phyloP scores from a whole-genome alignment of 1,139 yeast species.

The Candida glucosophila region DNA sequence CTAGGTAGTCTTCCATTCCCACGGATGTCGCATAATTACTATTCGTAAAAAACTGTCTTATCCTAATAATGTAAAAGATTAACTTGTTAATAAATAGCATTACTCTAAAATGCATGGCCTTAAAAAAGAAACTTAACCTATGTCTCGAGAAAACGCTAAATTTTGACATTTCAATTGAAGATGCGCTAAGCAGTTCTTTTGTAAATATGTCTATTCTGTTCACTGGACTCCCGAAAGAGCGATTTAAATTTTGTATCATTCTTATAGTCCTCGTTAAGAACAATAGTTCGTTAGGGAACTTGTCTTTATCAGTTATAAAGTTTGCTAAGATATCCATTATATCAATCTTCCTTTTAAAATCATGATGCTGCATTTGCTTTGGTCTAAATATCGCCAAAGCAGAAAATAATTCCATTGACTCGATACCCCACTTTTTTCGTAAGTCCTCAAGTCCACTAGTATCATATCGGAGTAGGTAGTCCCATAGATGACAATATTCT shows the following conservation, averaged over 20 bases:
- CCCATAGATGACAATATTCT: conserved; percentile 60
- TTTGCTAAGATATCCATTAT: conserved; percentile 16
- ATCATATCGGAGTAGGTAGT: conserved; percentile 48
- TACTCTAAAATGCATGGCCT: background rate
- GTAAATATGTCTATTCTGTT: conserved; percentile 62
- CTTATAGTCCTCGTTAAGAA: conserved; percentile 67
- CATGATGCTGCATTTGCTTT: too few relatives aligned
- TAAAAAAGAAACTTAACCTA: background rate
- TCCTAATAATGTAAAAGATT: conserved; percentile 29
- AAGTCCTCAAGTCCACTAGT: conserved; percentile 38
- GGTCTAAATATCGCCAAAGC: conserved; percentile 51
- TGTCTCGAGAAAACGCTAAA: conserved; percentile 2
- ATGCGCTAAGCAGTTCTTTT: conserved; percentile 36
- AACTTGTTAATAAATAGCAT: conserved; percentile 35
- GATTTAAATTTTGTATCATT: conserved; percentile 64
- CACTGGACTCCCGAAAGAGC: conserved; percentile 61
- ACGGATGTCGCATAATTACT: conserved; percentile 24
- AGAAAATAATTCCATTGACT: conserved; percentile 57
- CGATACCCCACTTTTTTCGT: conserved; percentile 60
- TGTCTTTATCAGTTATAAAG: conserved; percentile 53
- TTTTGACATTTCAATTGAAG: conserved; percentile 6
- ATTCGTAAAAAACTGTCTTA: conserved; percentile 28
- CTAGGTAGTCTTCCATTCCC: conserved; percentile 43
- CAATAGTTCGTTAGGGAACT: conserved; percentile 58
- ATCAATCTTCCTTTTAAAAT: conserved; percentile 11